Evolutionary conservation across 1,284 basidiomycete genomes (phyloP).

Genomic region (Microbotryum violaceum): DNA sequence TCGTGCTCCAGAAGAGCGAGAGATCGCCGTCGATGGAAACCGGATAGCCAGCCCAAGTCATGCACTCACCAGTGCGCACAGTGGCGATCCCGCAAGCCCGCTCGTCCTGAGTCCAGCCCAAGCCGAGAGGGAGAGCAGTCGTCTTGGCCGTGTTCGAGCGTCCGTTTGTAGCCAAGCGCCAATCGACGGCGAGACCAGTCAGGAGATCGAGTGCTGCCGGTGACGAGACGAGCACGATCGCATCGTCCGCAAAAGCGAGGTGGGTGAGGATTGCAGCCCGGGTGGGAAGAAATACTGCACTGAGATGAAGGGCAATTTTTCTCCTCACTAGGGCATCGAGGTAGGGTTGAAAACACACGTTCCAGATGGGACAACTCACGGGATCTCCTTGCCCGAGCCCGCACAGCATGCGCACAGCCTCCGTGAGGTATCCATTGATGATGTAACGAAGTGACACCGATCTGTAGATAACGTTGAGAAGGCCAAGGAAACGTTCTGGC

Average conservation of each 20-base stretch:
- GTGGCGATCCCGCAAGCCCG: neutral
- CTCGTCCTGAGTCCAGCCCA: neutral
- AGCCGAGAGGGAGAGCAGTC: neutral
- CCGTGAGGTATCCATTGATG: constrained; percentile 3
- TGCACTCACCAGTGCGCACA: no score
- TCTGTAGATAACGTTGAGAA: constrained; percentile 1
- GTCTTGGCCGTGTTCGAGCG: constrained; percentile 4
- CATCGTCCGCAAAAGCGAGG: constrained; percentile 5
- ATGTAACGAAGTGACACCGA: neutral
- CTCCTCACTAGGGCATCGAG: constrained; percentile 1
- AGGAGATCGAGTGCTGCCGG: neutral
- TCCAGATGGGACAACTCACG: neutral
- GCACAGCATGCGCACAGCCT: neutral
- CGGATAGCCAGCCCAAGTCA: no score
- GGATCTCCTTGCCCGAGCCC: constrained; percentile 4
- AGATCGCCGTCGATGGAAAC: no score
- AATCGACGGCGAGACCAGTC: neutral
- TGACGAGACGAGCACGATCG: neutral
- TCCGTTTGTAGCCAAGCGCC: constrained; percentile 3
- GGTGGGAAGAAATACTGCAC: no score
- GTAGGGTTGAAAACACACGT: constrained; percentile 3
- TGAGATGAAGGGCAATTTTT: neutral
- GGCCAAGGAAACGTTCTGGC: neutral
- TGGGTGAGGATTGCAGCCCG: neutral
- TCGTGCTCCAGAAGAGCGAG: no score